Conservation (phyloP, 23 red algal genomes). For the Gracilariopsis chorda region DNA sequence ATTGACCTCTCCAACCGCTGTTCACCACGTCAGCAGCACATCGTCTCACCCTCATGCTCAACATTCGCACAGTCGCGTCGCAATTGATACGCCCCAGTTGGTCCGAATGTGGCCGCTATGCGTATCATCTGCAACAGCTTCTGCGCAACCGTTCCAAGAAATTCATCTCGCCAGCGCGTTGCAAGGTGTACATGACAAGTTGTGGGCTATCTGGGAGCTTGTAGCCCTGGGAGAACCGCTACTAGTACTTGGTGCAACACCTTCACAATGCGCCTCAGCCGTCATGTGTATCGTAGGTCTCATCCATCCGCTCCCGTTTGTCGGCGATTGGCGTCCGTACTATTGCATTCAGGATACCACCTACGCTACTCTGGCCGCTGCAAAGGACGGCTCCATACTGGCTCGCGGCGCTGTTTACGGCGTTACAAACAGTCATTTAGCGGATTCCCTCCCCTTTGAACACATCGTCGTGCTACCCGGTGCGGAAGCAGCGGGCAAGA, state of each 20-base stretch:
- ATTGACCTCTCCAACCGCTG: background rate
- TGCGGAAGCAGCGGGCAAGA: background rate
- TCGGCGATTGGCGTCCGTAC: slow-evolving; percentile 62
- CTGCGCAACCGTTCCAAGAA: slow-evolving; percentile 19
- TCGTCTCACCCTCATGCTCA: background rate
- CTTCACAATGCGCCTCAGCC: slow-evolving; percentile 19
- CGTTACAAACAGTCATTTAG: slow-evolving; percentile 30
- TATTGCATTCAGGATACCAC: slow-evolving; percentile 45
- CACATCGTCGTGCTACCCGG: slow-evolving; percentile 12
- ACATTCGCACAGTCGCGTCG: background rate
- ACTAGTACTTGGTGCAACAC: slow-evolving; percentile 18
- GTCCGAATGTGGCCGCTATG: slow-evolving; percentile 34
- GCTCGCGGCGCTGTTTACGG: slow-evolving; percentile 30
- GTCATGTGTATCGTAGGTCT: slow-evolving; percentile 32
- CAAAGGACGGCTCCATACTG: background rate
- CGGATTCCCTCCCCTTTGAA: slow-evolving; percentile 7
- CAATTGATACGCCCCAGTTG: background rate
- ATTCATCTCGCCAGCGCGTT: slow-evolving; percentile 8
- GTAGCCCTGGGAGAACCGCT: slow-evolving; percentile 52
- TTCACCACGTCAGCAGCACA: background rate
- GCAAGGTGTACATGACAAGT: slow-evolving; percentile 24
- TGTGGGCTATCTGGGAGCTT: slow-evolving; percentile 37
- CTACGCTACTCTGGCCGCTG: background rate
- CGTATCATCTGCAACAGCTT: background rate
- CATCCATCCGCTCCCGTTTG: slow-evolving; percentile 54